Evolutionary conservation across 2,329 filamentous ascomycete genomes (phyloP), one percentile per base, ranked within the genome.

Genomic region (Fusarium subglutinans): DNA sequence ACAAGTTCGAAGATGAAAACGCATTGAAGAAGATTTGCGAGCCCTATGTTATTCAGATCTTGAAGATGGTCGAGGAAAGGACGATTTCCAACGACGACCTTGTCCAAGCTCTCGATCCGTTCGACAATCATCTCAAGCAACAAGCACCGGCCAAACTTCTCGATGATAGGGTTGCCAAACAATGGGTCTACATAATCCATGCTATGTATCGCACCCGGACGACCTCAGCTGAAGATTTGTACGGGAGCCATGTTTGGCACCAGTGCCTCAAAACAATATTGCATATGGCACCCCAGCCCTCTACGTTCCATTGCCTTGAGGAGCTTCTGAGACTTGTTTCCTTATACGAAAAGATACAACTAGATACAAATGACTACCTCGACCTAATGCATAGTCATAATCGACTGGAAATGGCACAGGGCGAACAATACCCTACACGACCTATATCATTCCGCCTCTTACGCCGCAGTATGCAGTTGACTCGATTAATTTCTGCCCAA

Each of bases 21-120:
- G 33, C 40, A 58, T 35, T 77, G 15, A 64, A 40, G 48, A 33
- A 30, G 22, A 53, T 57, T 18, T 77, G 72, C 33, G 41, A 47
- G 13, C 60, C 55, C 11, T 76, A 69, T 30, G 38, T 65, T 10
- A 17, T 48, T 28, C 53, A 57, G 7, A 20, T 77, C 37, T 43
- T 64, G n/a, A n/a, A 37, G 14, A 56, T 71, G 44, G 68, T 75
- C n/a, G 55, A 38, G 12, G 24, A 26, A 33, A 70, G 63, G 37
- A 62, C 53, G 33, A 60, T 77, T 20, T 69, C 69, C 15, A 57
- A 44, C 33, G 51, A 68, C 26, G 75, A 78, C 51, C 45, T 79
- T 54, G 41, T 68, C 28, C 47, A 67, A 30, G 63, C 70, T 20
- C 58, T 78, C 20, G 71, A 77, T n/a, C 70, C 74, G 11, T 76